phyloP scores from a whole-genome alignment of 1,139 yeast species.

The Pichia sp. region DNA sequence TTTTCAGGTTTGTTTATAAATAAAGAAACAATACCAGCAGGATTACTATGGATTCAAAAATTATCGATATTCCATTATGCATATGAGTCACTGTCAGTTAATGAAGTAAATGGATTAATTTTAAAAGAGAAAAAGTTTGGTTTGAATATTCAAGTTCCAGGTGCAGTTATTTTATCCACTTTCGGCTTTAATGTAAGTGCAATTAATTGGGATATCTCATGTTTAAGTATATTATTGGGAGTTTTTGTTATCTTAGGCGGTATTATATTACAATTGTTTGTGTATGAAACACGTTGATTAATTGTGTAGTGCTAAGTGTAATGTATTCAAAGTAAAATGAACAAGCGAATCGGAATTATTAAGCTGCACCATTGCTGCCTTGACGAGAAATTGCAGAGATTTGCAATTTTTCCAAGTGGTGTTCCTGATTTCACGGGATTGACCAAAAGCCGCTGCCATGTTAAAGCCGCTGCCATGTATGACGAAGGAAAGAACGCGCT shows the following conservation, averaged over 20 bases:
- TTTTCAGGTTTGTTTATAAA: conserved; percentile 93
- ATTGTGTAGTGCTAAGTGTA: neutral
- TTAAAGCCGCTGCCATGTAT: too few species aligned
- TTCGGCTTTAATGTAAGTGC: conserved; percentile 89
- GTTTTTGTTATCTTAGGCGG: conserved; percentile 63
- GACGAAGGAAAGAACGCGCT: too few species aligned
- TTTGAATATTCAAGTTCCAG: conserved; percentile 93
- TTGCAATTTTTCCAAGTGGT: too few species aligned
- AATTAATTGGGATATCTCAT: conserved; percentile 61
- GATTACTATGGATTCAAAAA: conserved; percentile 75
- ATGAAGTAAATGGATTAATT: conserved; percentile 86
- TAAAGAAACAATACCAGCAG: conserved; percentile 64
- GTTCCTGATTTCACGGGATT: too few species aligned
- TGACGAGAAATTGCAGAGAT: too few species aligned
- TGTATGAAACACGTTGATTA: conserved; percentile 59
- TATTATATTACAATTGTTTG: conserved; percentile 60
- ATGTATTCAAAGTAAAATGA: neutral
- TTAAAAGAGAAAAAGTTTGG: conserved; percentile 88
- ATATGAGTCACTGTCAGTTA: conserved; percentile 84
- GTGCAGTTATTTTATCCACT: conserved; percentile 91
- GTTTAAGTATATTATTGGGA: conserved; percentile 27
- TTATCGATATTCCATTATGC: conserved; percentile 91
- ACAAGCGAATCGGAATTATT: too few species aligned
- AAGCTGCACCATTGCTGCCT: too few species aligned
- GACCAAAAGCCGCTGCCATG: too few species aligned